A percentile compares a stretch with the other conserved stretches of the same genome.
Conservation (phyloP, 1,284 basidiomycete species). For the Lentinula novae-zelandiae region DNA sequence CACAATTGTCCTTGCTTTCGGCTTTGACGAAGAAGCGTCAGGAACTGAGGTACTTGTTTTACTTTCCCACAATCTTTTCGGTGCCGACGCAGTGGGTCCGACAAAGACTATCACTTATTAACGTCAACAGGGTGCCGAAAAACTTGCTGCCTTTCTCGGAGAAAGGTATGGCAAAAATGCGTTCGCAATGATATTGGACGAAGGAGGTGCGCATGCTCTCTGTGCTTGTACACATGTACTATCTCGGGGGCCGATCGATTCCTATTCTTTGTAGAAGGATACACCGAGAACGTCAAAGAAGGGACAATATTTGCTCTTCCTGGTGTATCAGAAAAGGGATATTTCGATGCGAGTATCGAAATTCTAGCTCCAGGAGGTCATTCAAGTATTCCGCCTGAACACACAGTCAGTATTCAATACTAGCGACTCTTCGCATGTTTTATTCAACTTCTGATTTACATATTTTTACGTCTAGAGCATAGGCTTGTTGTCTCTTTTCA, state of each 20-base stretch:
- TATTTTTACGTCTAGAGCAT: conserved; percentile 37
- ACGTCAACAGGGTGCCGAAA: conserved; percentile 32
- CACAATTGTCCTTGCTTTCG: conserved; percentile 49
- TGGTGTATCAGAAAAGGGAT: conserved; percentile 64
- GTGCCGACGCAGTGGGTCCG: too few relatives aligned
- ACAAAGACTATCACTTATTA: not conserved
- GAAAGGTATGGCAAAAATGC: conserved; percentile 42
- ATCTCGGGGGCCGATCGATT: too few relatives aligned
- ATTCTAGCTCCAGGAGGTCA: conserved; percentile 64
- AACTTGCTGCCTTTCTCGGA: conserved; percentile 36
- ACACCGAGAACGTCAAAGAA: conserved; percentile 12
- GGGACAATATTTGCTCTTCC: conserved; percentile 41
- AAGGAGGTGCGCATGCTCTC: conserved; percentile 26
- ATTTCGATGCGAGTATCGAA: conserved; percentile 50
- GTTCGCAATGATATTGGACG: conserved; percentile 45
- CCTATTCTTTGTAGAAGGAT: conserved; percentile 7
- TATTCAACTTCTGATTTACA: not conserved
- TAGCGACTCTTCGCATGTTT: not conserved
- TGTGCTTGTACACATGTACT: not conserved
- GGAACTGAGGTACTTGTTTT: conserved; percentile 27
- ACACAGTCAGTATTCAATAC: conserved; percentile 38
- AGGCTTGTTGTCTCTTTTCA: conserved; percentile 48
- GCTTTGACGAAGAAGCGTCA: conserved; percentile 58
- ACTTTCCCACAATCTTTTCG: not conserved
- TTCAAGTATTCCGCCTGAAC: conserved; percentile 56